These are phyloP conservation scores for Hyphodiscus hymeniophilus DNA, from an alignment of 495 filamentous ascomycete genomes.

Conservation along the genomic window DNA sequence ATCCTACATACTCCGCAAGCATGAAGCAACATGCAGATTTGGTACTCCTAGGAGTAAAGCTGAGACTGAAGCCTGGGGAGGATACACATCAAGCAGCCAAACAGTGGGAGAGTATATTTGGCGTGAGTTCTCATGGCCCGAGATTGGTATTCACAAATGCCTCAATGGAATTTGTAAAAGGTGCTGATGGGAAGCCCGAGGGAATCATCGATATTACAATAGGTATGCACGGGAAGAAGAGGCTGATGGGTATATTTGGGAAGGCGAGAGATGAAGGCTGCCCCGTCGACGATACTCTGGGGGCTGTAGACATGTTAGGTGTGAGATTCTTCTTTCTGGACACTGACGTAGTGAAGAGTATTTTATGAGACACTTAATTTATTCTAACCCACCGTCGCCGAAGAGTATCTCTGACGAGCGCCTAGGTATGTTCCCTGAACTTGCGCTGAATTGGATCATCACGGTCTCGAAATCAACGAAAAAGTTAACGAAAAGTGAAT, in stretches of 20 bases:
- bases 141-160: slow-evolving; percentile 8
- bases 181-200: slow-evolving; percentile 4
- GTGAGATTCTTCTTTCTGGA: not conserved
- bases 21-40: slow-evolving; percentile 10
- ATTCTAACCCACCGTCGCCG: too few species aligned
- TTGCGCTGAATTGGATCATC: too few species aligned
- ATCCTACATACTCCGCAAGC: not conserved
- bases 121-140: not conserved
- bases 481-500: too few species aligned
- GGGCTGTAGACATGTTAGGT: slow-evolving; percentile 6
- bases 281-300: not conserved
- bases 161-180: slow-evolving; percentile 2
- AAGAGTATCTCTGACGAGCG: too few species aligned
- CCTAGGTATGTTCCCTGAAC: too few species aligned
- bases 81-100: slow-evolving; percentile 3
- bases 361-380: too few species aligned
- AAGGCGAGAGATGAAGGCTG: slow-evolving; percentile 8
- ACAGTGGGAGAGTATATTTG: slow-evolving; percentile 13
- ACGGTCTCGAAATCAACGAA: too few species aligned
- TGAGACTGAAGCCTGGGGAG: slow-evolving; percentile 6
- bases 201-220: slow-evolving; percentile 8
- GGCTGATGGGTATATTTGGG: slow-evolving; percentile 2
- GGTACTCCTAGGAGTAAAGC: not conserved
- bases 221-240: slow-evolving; percentile 10
- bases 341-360: not conserved